These are phyloP conservation scores for Cystobasidiaceae sp. DNA, from an alignment of 1,284 basidiomycete species.

Conservation along the genomic window DNA sequence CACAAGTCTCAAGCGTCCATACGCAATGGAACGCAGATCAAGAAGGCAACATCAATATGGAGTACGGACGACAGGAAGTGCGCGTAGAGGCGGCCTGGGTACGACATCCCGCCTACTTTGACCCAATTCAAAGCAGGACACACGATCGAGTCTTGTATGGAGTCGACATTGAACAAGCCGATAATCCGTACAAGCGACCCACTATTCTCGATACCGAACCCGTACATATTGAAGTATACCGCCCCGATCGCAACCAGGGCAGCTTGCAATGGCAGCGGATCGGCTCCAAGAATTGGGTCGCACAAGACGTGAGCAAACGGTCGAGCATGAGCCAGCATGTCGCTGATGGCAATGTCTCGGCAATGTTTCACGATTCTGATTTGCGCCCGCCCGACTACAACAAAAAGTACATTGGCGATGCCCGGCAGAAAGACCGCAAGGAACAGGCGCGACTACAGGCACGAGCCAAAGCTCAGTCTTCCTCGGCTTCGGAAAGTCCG, in stretches of 20 bases:
- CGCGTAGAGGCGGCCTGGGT: neutral
- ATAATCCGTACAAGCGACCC: neutral
- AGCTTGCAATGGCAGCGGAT: neutral
- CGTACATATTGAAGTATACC: neutral
- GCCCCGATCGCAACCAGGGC: neutral
- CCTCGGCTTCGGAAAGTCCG: no score
- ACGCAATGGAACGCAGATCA: neutral
- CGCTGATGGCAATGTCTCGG: neutral
- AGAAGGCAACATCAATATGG: neutral
- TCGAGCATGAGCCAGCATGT: neutral
- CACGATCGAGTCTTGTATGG: neutral
- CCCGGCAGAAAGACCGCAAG: no score
- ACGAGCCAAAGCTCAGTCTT: no score
- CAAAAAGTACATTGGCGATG: no score
- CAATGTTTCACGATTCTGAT: no score
- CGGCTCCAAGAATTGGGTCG: conserved; percentile 1
- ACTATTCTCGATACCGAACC: neutral
- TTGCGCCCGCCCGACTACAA: no score
- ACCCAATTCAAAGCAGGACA: neutral
- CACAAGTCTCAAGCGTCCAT: neutral
- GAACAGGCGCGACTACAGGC: no score
- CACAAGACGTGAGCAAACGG: neutral
- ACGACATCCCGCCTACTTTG: neutral
- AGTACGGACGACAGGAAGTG: neutral
- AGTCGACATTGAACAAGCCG: neutral